These are phyloP conservation scores for Amanita pseudoporphyria DNA, from an alignment of 768 basidiomycete species.

Conservation along the genomic window DNA sequence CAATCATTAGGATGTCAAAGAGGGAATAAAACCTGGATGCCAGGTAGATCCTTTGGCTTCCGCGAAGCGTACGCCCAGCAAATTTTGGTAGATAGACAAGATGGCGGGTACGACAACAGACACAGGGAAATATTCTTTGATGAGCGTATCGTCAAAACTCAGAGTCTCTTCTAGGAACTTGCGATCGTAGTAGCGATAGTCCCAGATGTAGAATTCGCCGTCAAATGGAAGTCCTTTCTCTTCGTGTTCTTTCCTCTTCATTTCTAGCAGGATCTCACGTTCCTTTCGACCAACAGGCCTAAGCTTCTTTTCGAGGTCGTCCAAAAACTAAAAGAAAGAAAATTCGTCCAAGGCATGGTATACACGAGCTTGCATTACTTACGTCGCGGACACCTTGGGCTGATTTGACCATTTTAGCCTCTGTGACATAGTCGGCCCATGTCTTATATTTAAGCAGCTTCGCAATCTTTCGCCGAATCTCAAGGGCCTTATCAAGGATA, in stretches of 20 bases:
- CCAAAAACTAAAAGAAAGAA: constrained; percentile 47
- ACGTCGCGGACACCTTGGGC: constrained; percentile 52
- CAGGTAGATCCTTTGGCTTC: constrained; percentile 56
- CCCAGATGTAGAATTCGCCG: constrained; percentile 74
- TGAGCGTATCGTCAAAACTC: constrained; percentile 62
- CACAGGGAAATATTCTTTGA: constrained; percentile 90
- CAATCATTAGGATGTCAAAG: not conserved
- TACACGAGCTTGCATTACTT: constrained; percentile 8
- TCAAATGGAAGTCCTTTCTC: constrained; percentile 54
- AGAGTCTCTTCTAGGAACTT: constrained; percentile 59
- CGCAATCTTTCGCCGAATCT: constrained; percentile 62
- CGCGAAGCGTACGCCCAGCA: constrained; percentile 70
- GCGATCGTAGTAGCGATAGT: constrained; percentile 69
- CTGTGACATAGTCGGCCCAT: constrained; percentile 81
- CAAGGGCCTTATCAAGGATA: constrained; percentile 56
- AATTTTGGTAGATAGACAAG: constrained; percentile 72
- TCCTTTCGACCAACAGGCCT: constrained; percentile 66
- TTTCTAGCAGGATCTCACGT: constrained; percentile 48
- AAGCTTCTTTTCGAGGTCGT: constrained; percentile 66
- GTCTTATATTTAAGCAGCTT: constrained; percentile 61
- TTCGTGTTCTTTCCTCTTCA: constrained; percentile 70
- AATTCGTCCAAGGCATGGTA: constrained; percentile 2
- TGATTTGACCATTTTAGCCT: constrained; percentile 79
- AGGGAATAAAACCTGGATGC: constrained; percentile 57
- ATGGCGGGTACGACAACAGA: constrained; percentile 75